These are phyloP conservation scores for Neurospora sublineolata DNA, from an alignment of 495 filamentous ascomycete species.

Conservation along the genomic window DNA sequence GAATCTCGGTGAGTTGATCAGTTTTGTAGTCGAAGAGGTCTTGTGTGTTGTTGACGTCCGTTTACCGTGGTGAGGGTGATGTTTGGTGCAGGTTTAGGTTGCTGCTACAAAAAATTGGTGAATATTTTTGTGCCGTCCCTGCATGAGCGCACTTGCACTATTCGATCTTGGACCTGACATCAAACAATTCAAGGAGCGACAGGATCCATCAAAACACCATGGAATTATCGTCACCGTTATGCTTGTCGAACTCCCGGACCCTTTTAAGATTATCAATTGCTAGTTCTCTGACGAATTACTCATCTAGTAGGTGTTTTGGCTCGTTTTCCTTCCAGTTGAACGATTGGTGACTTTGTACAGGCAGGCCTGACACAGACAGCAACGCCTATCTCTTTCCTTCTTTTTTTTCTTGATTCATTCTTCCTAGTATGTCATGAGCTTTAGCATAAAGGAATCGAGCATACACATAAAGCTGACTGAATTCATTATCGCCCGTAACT, in stretches of 20 bases:
- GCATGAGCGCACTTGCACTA: background rate
- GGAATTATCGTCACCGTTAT: no score
- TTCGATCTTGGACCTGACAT: background rate
- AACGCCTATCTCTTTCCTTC: background rate
- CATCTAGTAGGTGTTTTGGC: no score
- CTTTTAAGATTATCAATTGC: no score
- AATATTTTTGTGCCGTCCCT: background rate
- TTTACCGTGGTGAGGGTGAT: background rate
- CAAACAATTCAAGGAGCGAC: background rate
- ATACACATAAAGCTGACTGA: no score
- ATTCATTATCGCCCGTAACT: no score
- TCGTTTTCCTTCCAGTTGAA: no score
- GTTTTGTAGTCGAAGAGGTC: background rate
- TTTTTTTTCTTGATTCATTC: no score
- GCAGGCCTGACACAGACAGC: background rate
- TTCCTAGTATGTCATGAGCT: no score
- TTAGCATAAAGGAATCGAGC: no score
- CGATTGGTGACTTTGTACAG: background rate
- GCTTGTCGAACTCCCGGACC: no score
- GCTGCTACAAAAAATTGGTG: background rate
- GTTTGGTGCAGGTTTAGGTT: background rate
- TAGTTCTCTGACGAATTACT: no score
- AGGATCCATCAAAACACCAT: background rate
- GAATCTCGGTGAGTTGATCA: background rate
- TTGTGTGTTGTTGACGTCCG: background rate